These are phyloP conservation scores for Plasmodium coatneyi DNA, from an alignment of 169 alveolate species.

Conservation along the genomic window DNA sequence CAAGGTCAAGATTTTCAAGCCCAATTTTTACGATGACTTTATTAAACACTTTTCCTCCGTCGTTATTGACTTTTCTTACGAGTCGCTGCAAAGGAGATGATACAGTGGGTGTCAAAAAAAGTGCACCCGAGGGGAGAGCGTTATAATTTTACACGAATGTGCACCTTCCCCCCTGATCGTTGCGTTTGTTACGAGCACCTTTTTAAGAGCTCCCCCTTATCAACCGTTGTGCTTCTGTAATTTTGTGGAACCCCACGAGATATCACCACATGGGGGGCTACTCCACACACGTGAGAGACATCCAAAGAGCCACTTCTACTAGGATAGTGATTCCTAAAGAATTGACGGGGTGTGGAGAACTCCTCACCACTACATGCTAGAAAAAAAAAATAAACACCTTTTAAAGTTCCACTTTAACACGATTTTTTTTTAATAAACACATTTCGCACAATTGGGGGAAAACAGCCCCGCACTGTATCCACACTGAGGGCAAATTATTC, in stretches of 20 bases:
- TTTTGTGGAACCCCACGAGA: not conserved
- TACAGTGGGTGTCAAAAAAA: not conserved
- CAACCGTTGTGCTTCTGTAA: not conserved
- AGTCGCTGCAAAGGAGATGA: not conserved
- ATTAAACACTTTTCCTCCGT: constrained; percentile 46
- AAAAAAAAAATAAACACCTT: not conserved
- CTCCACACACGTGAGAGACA: not conserved
- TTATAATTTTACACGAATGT: not conserved
- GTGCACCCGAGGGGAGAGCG: not conserved
- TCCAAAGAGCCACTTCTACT: not conserved
- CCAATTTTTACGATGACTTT: constrained; percentile 25
- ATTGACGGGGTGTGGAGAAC: not conserved
- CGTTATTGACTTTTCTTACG: constrained; percentile 46
- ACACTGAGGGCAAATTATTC: not conserved
- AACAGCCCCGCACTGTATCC: not conserved
- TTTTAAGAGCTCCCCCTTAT: not conserved
- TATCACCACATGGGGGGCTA: not conserved
- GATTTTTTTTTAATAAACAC: not conserved
- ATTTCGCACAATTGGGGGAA: not conserved
- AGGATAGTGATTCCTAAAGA: not conserved
- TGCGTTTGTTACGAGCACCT: not conserved
- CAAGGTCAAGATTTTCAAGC: constrained; percentile 4
- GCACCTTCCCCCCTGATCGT: not conserved
- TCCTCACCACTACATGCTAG: not conserved
- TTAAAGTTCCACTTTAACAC: not conserved